A percentile compares a stretch with the other conserved stretches of the same genome.
Evolutionary conservation across 2,329 filamentous ascomycete species (phyloP).

Genomic region (Fusarium secorum): DNA sequence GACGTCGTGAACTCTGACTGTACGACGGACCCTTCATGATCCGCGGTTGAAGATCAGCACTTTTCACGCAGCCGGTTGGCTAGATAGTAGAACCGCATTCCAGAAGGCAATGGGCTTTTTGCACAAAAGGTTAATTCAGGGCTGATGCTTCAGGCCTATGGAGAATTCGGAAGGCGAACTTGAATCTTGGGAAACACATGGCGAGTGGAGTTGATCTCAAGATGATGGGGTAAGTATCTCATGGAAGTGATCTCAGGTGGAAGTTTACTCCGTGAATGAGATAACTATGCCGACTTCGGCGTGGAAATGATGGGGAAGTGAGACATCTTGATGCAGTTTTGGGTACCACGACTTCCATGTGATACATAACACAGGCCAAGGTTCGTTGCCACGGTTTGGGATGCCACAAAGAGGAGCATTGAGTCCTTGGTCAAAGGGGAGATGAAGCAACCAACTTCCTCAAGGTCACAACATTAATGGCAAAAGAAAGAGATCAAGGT

Average conservation of each 20-base stretch:
- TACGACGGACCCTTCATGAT: slow-evolving; percentile 17
- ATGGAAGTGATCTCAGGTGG: neutral
- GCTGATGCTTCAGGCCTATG: slow-evolving; percentile 1
- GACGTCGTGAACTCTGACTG: slow-evolving; percentile 10
- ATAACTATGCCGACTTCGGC: slow-evolving; percentile 17
- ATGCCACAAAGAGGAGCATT: slow-evolving; percentile 1
- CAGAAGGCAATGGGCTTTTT: slow-evolving; percentile 10
- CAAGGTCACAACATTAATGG: slow-evolving; percentile 3
- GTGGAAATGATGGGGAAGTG: slow-evolving; percentile 13
- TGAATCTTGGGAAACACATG: slow-evolving; percentile 25
- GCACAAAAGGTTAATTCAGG: neutral
- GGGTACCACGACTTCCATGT: slow-evolving; percentile 8
- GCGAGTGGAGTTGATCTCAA: slow-evolving; percentile 24
- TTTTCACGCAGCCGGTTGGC: slow-evolving; percentile 7
- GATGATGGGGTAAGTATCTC: slow-evolving; percentile 1
- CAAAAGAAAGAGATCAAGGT: slow-evolving; percentile 15
- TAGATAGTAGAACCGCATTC: slow-evolving; percentile 10
- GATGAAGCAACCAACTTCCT: neutral
- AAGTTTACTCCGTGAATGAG: neutral
- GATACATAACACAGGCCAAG: slow-evolving; percentile 9
- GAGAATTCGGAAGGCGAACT: slow-evolving; percentile 1
- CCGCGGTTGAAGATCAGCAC: slow-evolving; percentile 17
- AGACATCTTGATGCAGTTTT: slow-evolving; percentile 22
- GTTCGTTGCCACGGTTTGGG: slow-evolving; percentile 17
- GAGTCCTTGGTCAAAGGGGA: neutral